Evolutionary conservation across 768 basidiomycete species (phyloP).

Genomic region (Phaffia australis): DNA sequence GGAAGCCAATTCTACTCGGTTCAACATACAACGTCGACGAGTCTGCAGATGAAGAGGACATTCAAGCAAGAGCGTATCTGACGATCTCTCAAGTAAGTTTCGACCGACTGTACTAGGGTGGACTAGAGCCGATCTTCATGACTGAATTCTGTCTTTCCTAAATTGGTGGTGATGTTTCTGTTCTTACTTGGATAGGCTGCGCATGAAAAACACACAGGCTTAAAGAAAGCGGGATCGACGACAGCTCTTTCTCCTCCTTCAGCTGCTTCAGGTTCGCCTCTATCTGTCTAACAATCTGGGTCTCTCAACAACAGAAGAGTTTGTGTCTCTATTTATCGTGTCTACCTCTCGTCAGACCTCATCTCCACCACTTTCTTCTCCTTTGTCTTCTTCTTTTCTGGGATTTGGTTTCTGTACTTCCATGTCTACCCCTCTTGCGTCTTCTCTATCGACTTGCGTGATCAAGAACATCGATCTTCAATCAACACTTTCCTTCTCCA

Average conservation of each 20-base stretch:
- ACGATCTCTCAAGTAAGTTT: slow-evolving; percentile 38
- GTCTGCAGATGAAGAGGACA: slow-evolving; percentile 23
- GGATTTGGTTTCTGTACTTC: background rate
- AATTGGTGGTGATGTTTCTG: background rate
- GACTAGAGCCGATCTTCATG: background rate
- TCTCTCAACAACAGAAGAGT: no score
- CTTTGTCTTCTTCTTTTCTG: background rate
- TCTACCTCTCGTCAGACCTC: background rate
- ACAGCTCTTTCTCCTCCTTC: background rate
- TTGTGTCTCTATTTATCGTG: background rate
- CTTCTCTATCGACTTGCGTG: background rate
- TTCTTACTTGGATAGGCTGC: slow-evolving; percentile 30
- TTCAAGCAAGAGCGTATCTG: slow-evolving; percentile 33
- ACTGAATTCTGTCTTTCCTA: background rate
- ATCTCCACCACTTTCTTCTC: background rate
- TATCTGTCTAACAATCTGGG: no score
- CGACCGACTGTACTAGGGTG: background rate
- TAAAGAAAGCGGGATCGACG: slow-evolving; percentile 5
- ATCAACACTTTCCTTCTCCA: background rate
- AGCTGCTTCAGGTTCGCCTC: background rate
- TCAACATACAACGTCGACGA: no score
- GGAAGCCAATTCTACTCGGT: no score
- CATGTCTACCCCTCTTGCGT: background rate
- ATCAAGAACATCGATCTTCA: background rate
- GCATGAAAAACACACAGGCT: slow-evolving; percentile 34